phyloP scores from a whole-genome alignment of 2,329 filamentous ascomycete species.

The Pestalotiopsis sp. region DNA sequence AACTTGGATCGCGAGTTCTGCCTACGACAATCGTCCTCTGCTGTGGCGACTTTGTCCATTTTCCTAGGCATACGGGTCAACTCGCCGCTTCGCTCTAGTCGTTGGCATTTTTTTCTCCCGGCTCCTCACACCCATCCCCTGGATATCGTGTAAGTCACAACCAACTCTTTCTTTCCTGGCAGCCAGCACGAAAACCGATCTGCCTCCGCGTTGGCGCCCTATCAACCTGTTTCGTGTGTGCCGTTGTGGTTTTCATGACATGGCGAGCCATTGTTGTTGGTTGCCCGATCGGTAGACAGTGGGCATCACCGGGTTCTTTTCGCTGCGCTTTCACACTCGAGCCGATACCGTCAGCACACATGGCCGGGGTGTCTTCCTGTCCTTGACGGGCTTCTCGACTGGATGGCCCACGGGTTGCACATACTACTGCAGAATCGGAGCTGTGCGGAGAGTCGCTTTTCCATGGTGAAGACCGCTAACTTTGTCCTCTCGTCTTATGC shows the following conservation, averaged over 20 bases:
- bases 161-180: background rate
- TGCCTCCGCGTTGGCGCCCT: background rate
- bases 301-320: background rate
- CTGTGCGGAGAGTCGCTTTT: slow-evolving; percentile 27
- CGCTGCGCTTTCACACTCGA: background rate
- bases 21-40: background rate
- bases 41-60: background rate
- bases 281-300: background rate
- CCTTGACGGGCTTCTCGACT: background rate
- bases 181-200: background rate
- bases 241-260: background rate
- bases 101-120: background rate
- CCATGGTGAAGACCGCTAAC: slow-evolving; percentile 32
- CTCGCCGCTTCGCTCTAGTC: background rate
- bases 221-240: background rate
- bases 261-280: background rate
- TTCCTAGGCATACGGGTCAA: background rate
- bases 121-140: background rate
- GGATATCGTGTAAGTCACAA: slow-evolving; percentile 2
- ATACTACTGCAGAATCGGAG: slow-evolving; percentile 20
- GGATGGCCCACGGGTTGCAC: slow-evolving; percentile 5
- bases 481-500: slow-evolving; percentile 33
- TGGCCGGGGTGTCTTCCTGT: slow-evolving; percentile 3
- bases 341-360: background rate
- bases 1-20: background rate